Evolutionary conservation across 371 early-diverging fungal genomes (phyloP).

Genomic region (Actinomortierella ambigua): DNA sequence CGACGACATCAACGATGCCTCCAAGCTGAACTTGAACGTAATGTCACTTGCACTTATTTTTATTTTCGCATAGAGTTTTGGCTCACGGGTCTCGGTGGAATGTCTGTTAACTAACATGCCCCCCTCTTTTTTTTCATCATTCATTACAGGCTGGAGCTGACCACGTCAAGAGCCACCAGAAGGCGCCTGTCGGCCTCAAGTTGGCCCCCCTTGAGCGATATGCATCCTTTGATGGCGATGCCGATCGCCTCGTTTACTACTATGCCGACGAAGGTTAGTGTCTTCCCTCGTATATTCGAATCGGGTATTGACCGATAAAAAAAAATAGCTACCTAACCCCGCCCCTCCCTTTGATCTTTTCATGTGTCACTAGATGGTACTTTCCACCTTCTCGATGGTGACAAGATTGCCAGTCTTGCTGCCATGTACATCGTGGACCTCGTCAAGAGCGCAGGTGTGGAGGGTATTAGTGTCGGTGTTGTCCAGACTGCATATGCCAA

Average conservation of each 20-base stretch:
- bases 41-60: constrained; percentile 11
- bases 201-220: constrained; percentile 72
- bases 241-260: constrained; percentile 98
- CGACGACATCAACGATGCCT: constrained; percentile 65
- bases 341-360: background rate
- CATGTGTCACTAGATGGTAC: constrained; percentile 53
- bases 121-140: constrained; percentile 5
- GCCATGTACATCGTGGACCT: constrained; percentile 92
- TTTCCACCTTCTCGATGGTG: constrained; percentile 96
- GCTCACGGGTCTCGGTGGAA: no score
- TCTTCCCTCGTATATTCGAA: no score
- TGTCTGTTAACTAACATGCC: no score
- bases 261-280: constrained; percentile 72
- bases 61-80: no score
- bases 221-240: constrained; percentile 98
- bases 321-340: background rate
- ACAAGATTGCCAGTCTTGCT: constrained; percentile 95
- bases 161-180: constrained; percentile 92
- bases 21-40: constrained; percentile 86
- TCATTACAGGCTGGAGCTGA: constrained; percentile 92
- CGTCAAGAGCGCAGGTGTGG: constrained; percentile 76
- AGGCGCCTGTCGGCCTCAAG: constrained; percentile 73
- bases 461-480: constrained; percentile 88
- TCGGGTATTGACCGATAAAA: no score
- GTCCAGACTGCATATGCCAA: constrained; percentile 99